Evolutionary conservation across 768 basidiomycete genomes (phyloP).

Genomic region (Suillus occidentalis): DNA sequence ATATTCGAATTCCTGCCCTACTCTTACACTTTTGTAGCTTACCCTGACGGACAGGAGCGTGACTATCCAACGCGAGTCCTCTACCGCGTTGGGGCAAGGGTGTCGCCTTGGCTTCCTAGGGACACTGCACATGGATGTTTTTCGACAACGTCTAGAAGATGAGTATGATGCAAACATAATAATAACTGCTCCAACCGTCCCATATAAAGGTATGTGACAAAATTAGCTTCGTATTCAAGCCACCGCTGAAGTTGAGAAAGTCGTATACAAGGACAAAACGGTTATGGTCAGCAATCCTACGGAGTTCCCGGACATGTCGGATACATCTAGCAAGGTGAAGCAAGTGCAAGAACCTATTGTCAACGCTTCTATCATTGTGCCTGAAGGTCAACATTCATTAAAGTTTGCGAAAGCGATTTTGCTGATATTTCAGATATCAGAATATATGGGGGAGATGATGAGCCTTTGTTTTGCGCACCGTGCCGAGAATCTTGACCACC

Average conservation of each 20-base stretch:
- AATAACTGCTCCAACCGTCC: constrained; percentile 94
- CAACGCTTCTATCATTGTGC: constrained; percentile 90
- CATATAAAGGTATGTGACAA: constrained; percentile 67
- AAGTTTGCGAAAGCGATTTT: background rate
- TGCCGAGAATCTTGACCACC: constrained; percentile 80
- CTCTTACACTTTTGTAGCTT: constrained; percentile 45
- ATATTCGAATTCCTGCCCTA: constrained; percentile 9
- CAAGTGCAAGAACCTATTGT: constrained; percentile 92
- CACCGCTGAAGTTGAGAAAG: constrained; percentile 38
- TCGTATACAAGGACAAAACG: constrained; percentile 67
- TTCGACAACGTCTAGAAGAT: constrained; percentile 94
- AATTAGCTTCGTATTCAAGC: background rate
- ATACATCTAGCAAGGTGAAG: constrained; percentile 57
- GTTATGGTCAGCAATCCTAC: constrained; percentile 86
- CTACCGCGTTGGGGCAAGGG: constrained; percentile 92
- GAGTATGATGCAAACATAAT: constrained; percentile 95
- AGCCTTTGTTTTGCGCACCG: constrained; percentile 86
- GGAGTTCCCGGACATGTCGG: constrained; percentile 86
- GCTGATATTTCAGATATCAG: constrained; percentile 36
- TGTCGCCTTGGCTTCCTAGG: constrained; percentile 94
- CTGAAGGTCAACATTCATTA: constrained; percentile 62
- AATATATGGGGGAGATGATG: constrained; percentile 96
- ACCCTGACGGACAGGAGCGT: constrained; percentile 88
- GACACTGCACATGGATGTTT: constrained; percentile 94
- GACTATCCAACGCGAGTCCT: constrained; percentile 87